Conservation (phyloP, 1,139 yeast genomes). For the Nakaseomyces nivariensis region DNA sequence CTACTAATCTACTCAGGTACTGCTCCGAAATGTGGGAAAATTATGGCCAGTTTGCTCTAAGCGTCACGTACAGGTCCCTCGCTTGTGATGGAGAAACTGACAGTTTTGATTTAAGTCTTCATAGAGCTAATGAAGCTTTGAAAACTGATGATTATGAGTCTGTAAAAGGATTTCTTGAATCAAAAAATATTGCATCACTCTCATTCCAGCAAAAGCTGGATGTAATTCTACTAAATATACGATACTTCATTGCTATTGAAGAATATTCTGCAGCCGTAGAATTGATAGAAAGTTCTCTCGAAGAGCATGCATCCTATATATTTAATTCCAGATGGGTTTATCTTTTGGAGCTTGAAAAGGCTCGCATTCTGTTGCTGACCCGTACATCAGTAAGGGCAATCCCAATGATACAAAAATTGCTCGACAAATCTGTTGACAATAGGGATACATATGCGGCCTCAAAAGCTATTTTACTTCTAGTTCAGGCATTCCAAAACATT, state of each 20-base stretch:
- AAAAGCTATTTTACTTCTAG: conserved; percentile 14
- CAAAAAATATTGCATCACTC: conserved; percentile 1
- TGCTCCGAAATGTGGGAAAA: conserved; percentile 10
- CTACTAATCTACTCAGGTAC: conserved; percentile 5
- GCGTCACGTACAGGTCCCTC: conserved; percentile 7
- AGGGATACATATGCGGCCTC: conserved; percentile 15
- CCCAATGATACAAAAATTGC: conserved; percentile 12
- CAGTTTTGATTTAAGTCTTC: conserved; percentile 2
- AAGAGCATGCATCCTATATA: not conserved
- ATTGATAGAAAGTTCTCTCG: conserved; percentile 6
- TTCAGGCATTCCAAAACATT: conserved; percentile 8
- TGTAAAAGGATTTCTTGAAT: not conserved
- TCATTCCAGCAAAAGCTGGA: conserved; percentile 12
- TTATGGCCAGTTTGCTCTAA: conserved; percentile 10
- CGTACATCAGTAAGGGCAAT: conserved; percentile 15
- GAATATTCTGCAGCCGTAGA: conserved; percentile 17
- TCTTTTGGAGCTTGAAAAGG: conserved; percentile 16
- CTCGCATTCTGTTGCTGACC: conserved; percentile 13
- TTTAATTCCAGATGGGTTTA: conserved; percentile 18
- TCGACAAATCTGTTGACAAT: conserved; percentile 11
- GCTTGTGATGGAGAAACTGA: not conserved
- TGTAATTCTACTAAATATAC: conserved; percentile 9
- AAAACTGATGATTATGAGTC: not conserved
- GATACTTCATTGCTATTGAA: conserved; percentile 9
- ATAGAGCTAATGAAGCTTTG: not conserved